phyloP scores from a whole-genome alignment of 192 early-diverging fungal species.

The Coemansia sp. region DNA sequence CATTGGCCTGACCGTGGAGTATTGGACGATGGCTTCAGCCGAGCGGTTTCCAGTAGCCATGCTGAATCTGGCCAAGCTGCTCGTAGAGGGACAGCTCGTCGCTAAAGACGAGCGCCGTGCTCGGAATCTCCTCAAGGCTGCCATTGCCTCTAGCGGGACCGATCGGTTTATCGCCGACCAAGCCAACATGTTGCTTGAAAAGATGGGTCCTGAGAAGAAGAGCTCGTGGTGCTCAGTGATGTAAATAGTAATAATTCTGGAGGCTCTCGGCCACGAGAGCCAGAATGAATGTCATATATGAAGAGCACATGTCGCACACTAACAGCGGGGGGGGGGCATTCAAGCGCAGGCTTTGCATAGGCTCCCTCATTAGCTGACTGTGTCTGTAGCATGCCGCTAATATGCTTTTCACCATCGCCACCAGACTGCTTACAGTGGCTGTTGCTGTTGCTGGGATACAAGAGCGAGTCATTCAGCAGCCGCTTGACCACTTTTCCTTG shows the following conservation, averaged over 20 bases:
- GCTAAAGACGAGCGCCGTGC: conserved; percentile 8
- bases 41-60: conserved; percentile 24
- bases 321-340: too few relatives aligned
- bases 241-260: background rate
- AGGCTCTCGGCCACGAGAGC: background rate
- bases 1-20: conserved; percentile 25
- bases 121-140: conserved; percentile 8
- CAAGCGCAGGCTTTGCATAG: too few relatives aligned
- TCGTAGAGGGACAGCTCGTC: conserved; percentile 16
- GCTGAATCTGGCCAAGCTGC: conserved; percentile 31
- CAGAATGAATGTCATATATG: too few relatives aligned
- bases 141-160: conserved; percentile 13
- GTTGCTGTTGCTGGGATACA: background rate
- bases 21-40: conserved; percentile 28
- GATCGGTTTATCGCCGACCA: conserved; percentile 2
- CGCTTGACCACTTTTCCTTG: conserved; percentile 42
- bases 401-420: background rate
- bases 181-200: conserved; percentile 8
- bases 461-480: conserved; percentile 31
- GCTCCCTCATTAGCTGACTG: too few relatives aligned
- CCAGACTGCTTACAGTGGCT: background rate
- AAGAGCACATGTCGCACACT: too few relatives aligned
- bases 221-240: conserved; percentile 14
- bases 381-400: background rate
- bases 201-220: conserved; percentile 4